phyloP scores from a whole-genome alignment of 345 rosid species.

The Bruguiera parviflora region DNA sequence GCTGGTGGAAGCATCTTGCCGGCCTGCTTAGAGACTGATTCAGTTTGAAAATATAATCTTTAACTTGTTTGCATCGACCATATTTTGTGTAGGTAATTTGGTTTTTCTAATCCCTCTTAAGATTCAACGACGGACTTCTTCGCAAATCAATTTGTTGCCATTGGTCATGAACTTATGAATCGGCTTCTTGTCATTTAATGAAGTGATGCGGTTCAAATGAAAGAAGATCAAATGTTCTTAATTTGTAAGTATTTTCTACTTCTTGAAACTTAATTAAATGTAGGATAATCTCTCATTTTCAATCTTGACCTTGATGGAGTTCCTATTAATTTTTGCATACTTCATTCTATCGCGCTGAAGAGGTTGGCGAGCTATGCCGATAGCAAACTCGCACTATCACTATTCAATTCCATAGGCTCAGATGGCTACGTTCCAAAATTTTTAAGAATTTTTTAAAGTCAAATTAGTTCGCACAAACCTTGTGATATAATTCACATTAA shows the following conservation, averaged over 20 bases:
- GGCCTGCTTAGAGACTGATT: too few species aligned
- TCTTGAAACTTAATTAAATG: background rate
- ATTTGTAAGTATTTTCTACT: background rate
- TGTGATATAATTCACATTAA: too few species aligned
- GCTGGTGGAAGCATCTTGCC: too few species aligned
- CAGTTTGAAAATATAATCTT: too few species aligned
- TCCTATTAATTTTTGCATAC: background rate
- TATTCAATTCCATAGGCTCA: background rate
- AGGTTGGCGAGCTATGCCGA: background rate
- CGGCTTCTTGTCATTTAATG: background rate
- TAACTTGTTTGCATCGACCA: too few species aligned
- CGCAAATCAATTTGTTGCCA: conserved; percentile 11
- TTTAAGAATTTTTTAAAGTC: background rate
- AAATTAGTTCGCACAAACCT: background rate
- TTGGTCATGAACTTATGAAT: conserved; percentile 65
- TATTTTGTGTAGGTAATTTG: too few species aligned
- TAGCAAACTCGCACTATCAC: background rate
- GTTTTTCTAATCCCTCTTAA: too few species aligned
- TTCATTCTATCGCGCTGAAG: background rate
- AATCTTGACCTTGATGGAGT: background rate
- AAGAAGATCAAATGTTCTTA: background rate
- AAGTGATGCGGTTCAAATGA: too few species aligned
- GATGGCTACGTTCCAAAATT: background rate
- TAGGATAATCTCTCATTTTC: background rate
- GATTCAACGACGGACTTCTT: too few species aligned